A percentile compares a stretch with the other conserved stretches of the same genome.
Evolutionary conservation across 2,329 filamentous ascomycete species (phyloP).

Genomic region (Drechslerella stenobrocha): DNA sequence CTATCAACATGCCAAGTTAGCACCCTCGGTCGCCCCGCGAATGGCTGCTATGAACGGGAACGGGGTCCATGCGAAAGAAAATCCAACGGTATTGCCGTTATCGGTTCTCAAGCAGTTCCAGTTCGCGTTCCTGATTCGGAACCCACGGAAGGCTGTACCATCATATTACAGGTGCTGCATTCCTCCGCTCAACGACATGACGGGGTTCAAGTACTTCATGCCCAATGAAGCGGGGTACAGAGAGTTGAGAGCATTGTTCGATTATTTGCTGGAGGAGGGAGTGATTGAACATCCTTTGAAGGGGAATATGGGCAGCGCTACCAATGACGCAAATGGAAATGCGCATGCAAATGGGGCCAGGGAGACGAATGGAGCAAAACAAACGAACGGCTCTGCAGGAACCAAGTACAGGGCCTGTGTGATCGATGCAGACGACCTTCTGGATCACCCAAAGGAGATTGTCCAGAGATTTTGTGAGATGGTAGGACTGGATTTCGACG

Average conservation of each 20-base stretch:
- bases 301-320: slow-evolving; percentile 48
- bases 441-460: slow-evolving; percentile 77
- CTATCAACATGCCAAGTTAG: slow-evolving; percentile 61
- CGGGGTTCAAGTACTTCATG: slow-evolving; percentile 84
- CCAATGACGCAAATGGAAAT: slow-evolving; percentile 49
- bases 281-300: slow-evolving; percentile 65
- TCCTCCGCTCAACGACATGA: slow-evolving; percentile 78
- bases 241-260: slow-evolving; percentile 83
- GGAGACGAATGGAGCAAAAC: slow-evolving; percentile 47
- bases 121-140: slow-evolving; percentile 94
- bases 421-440: slow-evolving; percentile 88
- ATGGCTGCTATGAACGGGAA: slow-evolving; percentile 54
- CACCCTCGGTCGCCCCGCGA: slow-evolving; percentile 68
- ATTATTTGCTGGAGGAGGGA: slow-evolving; percentile 72
- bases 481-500: slow-evolving; percentile 74
- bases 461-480: slow-evolving; percentile 79
- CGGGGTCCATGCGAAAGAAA: slow-evolving; percentile 56
- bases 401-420: slow-evolving; percentile 74
- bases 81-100: slow-evolving; percentile 81
- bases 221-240: slow-evolving; percentile 85
- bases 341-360: slow-evolving; percentile 15
- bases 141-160: slow-evolving; percentile 87
- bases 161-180: slow-evolving; percentile 94
- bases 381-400: slow-evolving; percentile 50
- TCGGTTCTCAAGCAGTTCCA: slow-evolving; percentile 78